phyloP scores from a whole-genome alignment of 352 stramenopile genomes.

The Globisporangium megalacanthum region DNA sequence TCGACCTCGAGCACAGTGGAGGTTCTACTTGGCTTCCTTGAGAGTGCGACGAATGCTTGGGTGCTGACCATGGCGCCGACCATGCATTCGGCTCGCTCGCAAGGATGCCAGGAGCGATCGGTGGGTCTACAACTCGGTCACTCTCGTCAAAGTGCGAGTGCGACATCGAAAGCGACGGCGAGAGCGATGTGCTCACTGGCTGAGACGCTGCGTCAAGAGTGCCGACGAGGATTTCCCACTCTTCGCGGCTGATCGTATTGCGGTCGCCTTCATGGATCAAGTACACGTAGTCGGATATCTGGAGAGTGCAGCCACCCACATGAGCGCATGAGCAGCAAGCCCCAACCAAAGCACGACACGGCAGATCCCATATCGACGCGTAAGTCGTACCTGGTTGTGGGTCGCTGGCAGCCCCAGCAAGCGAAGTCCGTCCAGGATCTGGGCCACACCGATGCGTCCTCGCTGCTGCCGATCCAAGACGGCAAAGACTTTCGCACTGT shows the following conservation, averaged over 20 bases:
- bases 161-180: not conserved
- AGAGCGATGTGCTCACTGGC: constrained; percentile 8
- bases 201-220: constrained; percentile 60
- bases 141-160: too few species aligned
- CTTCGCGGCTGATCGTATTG: constrained; percentile 50
- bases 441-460: constrained; percentile 39
- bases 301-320: not conserved
- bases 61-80: not conserved
- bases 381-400: constrained; percentile 47
- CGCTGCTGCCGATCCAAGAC: constrained; percentile 44
- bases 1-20: not conserved
- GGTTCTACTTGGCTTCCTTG: not conserved
- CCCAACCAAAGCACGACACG: not conserved
- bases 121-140: not conserved
- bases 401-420: constrained; percentile 49
- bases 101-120: not conserved
- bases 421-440: constrained; percentile 51
- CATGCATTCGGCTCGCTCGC: constrained; percentile 18
- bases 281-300: constrained; percentile 75
- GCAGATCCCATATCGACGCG: not conserved
- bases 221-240: constrained; percentile 63
- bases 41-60: not conserved
- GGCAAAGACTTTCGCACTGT: constrained; percentile 39
- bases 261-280: constrained; percentile 57
- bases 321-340: not conserved